Base-by-base conservation (phyloP, 2,329 filamentous ascomycete genomes). In the Hypomyces perniciosus region DNA sequence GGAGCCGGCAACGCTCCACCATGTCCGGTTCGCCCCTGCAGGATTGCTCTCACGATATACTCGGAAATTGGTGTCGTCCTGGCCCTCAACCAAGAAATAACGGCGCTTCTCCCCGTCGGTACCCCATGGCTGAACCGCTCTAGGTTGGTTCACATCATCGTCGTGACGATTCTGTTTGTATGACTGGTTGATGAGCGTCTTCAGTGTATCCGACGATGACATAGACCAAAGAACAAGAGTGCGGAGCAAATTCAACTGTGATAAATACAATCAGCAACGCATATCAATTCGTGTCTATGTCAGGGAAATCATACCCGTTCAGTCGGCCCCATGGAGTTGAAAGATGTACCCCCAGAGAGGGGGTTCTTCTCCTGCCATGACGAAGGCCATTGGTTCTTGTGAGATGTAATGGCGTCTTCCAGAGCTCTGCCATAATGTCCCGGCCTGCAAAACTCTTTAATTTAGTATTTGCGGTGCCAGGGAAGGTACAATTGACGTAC, bases 11-110 rank as follows among this genome's bases (percentile, higher is more conserved):
- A 97, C 84, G 63, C 86, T 96, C 80, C 89, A 90, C 93, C 93
- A 99, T 27, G 88, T 90, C 55, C 83, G 72, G 55, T 85, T 85
- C 42, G 86, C 80, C 31, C 85, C 79, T 5, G 84, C 83, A 9
- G 89, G 86, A 62, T 95, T 95, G 69, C 88, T 92, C 70, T 99
- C 93, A 48, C 93, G 81, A 68, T 99, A 99, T 41, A 99, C 81
- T 56, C 93, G 83, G 68, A 99, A 99, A 55, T 87, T 81, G 4
- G 92, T 97, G 68, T 99, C 91, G 61, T 97, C 92, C 59, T 89
- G 81, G 9, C 93, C 93, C 70, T 99, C 93, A 55, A 99, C 81
- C 44, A 99, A 76, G 74, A 87, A 99, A 70, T 97, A 99, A 53
- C 90, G 84, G 50, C 93, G 84, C 74, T 93, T 95, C 61, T 96